A percentile compares a stretch with the other conserved stretches of the same genome.
phyloP scores from a whole-genome alignment of 768 basidiomycete genomes.

The Termitomyces sp. region DNA sequence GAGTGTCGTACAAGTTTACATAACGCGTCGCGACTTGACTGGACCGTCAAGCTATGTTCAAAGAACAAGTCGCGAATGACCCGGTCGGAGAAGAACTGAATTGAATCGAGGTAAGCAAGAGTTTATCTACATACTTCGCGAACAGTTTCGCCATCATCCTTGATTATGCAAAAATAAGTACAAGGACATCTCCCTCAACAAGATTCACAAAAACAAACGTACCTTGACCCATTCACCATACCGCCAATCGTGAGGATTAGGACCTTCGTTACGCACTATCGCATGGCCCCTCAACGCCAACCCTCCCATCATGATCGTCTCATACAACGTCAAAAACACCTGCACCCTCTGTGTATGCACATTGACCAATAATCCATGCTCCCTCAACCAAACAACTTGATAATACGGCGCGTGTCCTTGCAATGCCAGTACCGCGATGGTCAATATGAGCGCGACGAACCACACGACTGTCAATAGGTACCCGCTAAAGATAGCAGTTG shows the following conservation, averaged over 20 bases:
- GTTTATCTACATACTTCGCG: background rate
- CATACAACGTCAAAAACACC: slow-evolving; percentile 23
- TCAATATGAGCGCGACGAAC: slow-evolving; percentile 26
- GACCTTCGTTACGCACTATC: slow-evolving; percentile 25
- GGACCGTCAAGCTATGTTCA: background rate
- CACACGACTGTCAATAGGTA: slow-evolving; percentile 28
- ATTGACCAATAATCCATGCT: slow-evolving; percentile 25
- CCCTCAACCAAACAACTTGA: slow-evolving; percentile 15
- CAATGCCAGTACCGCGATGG: slow-evolving; percentile 22
- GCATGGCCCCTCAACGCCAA: slow-evolving; percentile 25
- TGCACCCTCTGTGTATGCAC: slow-evolving; percentile 26
- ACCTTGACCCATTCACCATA: slow-evolving; percentile 13
- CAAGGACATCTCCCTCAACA: background rate
- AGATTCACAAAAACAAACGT: background rate
- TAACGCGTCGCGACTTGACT: background rate
- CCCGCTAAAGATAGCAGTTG: slow-evolving; percentile 24
- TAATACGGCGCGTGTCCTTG: slow-evolving; percentile 12
- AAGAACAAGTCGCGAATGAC: background rate
- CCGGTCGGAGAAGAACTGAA: background rate
- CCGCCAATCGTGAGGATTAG: slow-evolving; percentile 28
- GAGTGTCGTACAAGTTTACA: too few relatives aligned
- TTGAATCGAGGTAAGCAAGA: background rate
- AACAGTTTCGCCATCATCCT: slow-evolving; percentile 11
- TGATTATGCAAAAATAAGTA: background rate
- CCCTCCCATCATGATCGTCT: slow-evolving; percentile 22